These are phyloP conservation scores for Neoboletus magnificus DNA, from an alignment of 768 basidiomycete genomes.

Conservation along the genomic window DNA sequence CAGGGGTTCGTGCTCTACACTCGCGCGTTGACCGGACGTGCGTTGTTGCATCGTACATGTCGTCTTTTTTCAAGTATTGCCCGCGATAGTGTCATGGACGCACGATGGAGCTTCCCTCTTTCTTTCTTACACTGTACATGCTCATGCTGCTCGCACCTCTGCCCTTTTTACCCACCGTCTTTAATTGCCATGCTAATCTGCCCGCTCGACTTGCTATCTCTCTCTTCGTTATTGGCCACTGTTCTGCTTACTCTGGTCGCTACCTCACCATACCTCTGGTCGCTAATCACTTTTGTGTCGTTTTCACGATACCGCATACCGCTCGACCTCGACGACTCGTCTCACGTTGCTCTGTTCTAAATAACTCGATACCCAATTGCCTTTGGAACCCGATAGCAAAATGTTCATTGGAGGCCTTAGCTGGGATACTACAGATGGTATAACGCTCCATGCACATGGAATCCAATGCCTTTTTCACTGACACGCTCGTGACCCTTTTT, in stretches of 20 bases:
- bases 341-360: constrained; percentile 27
- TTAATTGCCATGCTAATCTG: constrained; percentile 30
- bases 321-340: constrained; percentile 33
- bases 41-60: constrained; percentile 12
- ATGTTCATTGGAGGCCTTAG: constrained; percentile 89
- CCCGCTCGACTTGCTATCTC: constrained; percentile 21
- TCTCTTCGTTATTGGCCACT: constrained; percentile 25
- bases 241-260: constrained; percentile 32
- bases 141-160: constrained; percentile 14
- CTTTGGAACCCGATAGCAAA: constrained; percentile 57
- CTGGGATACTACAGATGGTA: constrained; percentile 92
- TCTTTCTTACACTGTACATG: constrained; percentile 18
- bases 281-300: constrained; percentile 33
- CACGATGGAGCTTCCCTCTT: constrained; percentile 10
- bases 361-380: constrained; percentile 29
- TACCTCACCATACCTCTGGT: constrained; percentile 35
- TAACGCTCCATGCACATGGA: constrained; percentile 30
- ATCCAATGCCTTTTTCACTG: constrained; percentile 24
- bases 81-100: constrained; percentile 28
- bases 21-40: constrained; percentile 3
- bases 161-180: constrained; percentile 16
- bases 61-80: constrained; percentile 10
- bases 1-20: constrained; percentile 8
- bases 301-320: constrained; percentile 36
- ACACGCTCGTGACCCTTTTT: constrained; percentile 22